Evolutionary conservation across 2,329 filamentous ascomycete species (phyloP), one percentile per base, ranked within the genome.

Genomic region (Periconia sp.): DNA sequence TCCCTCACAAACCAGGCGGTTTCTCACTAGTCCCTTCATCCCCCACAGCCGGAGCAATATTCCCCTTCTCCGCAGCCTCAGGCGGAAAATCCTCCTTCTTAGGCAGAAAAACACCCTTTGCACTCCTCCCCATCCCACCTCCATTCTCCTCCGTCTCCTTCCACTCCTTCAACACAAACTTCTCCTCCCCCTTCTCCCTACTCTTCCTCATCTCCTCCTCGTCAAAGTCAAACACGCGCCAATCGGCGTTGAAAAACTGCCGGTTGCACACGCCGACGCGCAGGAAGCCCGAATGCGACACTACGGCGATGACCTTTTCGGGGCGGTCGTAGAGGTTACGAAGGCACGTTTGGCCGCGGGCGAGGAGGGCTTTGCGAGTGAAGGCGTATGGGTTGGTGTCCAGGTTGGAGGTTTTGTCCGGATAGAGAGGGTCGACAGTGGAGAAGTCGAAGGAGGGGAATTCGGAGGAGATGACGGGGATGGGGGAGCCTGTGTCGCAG

Each of bases 271-370:
- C 79, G 9, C 79, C 83, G 2, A 77, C 68, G n/a, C 85, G 74
- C 56, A 89, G 61, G 66, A 88, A 89, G 0, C 81, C 84, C 1
- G 85, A 84, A 71, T 89, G 86, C 1, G 82, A 83, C 3, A 89
- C 85, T 0, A 89, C 85, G 10, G 86, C 77, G 50, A 89, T 79
- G 48, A 85, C 76, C 60, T 83, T 83, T 70, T 89, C 85, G 0
- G 81, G 79, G 0, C 85, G 77, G 13, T 62, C 59, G 55, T 80
- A 76, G 20, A 89, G 74, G 23, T 76, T 74, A 31, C 73, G 70
- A 1, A 88, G 75, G 41, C 77, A 78, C 0, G 71, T 67, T 59
- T 81, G 79, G 0, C 80, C 86, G 13, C 87, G 82, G 0, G 73
- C 75, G 3, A 88, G 68, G 37, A 89, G 78, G 23, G 82, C 80